Evolutionary conservation across 345 rosid genomes (phyloP).

Genomic region (Eucalyptus erythrocorys): DNA sequence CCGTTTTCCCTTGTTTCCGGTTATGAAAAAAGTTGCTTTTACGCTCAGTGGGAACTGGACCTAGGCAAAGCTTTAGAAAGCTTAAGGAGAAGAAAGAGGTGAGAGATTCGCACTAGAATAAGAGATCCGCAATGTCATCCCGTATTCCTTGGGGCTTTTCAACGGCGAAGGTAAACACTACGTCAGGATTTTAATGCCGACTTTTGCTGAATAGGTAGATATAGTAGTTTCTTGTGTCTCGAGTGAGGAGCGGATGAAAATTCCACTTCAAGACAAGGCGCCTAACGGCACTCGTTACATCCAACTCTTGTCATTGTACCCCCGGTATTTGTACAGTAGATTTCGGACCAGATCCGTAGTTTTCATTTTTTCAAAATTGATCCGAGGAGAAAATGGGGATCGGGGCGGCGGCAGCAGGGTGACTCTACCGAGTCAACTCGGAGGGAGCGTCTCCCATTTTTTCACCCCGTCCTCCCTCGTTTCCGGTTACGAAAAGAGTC

Average conservation of each 20-base stretch:
- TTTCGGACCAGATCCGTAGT: neutral
- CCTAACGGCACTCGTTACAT: too few species aligned
- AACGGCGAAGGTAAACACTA: fast-evolving
- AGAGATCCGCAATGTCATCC: too few species aligned
- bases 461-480: too few species aligned
- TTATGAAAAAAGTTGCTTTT: neutral
- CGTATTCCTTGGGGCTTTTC: too few species aligned
- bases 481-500: neutral
- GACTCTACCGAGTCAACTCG: neutral
- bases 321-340: neutral
- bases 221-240: fast-evolving
- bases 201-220: too few species aligned
- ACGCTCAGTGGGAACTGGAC: neutral
- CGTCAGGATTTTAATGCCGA: fast-evolving
- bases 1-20: too few species aligned
- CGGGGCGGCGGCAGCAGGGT: neutral
- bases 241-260: too few species aligned
- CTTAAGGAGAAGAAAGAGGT: fast-evolving
- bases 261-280: too few species aligned
- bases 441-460: neutral
- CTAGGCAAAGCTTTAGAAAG: too few species aligned
- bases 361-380: neutral
- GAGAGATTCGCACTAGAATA: too few species aligned
- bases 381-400: neutral
- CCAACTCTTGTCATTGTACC: too few species aligned